phyloP scores from a whole-genome alignment of 371 early-diverging fungal species.

The Haplosporangium sp. region DNA sequence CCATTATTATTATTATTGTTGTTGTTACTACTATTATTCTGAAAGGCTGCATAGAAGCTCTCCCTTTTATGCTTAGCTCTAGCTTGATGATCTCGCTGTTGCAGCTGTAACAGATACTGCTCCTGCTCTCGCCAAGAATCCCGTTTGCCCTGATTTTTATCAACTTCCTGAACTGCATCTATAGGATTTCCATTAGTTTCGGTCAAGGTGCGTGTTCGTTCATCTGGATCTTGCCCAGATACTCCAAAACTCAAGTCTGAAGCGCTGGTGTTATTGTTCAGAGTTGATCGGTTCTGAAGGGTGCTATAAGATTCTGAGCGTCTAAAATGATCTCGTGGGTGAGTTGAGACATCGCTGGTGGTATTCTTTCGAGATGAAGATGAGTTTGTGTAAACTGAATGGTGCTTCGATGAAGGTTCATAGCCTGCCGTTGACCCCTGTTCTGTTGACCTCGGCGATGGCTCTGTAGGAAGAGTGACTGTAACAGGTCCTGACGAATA shows the following conservation, averaged over 20 bases:
- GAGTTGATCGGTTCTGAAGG: conserved; percentile 34
- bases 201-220: no score
- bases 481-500: conserved; percentile 52
- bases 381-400: conserved; percentile 15
- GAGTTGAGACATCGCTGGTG: conserved; percentile 13
- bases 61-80: conserved; percentile 52
- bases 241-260: conserved; percentile 17
- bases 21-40: conserved; percentile 1
- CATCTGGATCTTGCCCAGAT: conserved; percentile 12
- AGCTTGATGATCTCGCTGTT: conserved; percentile 10
- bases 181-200: not conserved
- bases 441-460: conserved; percentile 22
- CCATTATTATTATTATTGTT: not conserved
- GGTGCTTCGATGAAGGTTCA: conserved; percentile 23
- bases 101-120: conserved; percentile 14
- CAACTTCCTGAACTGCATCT: not conserved
- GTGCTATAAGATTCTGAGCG: conserved; percentile 50
- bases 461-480: conserved; percentile 28
- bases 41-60: conserved; percentile 48
- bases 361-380: conserved; percentile 25
- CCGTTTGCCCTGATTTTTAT: conserved; percentile 10
- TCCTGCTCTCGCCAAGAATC: conserved; percentile 45
- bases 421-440: conserved; percentile 14
- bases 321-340: conserved; percentile 35
- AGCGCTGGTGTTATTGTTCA: conserved; percentile 25